phyloP scores from a whole-genome alignment of 345 rosid species.

The Anastatica hierochuntica region DNA sequence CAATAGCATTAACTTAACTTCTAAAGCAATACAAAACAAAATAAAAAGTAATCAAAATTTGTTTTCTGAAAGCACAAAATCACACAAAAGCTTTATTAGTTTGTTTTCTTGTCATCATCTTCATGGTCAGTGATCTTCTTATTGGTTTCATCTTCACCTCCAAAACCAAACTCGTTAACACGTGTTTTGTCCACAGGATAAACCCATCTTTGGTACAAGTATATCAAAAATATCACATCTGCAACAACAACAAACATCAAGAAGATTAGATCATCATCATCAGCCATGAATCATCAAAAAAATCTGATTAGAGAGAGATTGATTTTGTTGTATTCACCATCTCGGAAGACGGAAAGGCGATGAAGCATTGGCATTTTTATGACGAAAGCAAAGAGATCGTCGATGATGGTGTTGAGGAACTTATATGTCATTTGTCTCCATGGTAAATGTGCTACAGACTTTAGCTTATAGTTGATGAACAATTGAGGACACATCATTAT shows the following conservation, averaged over 20 bases:
- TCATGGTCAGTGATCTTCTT: slow-evolving; percentile 20
- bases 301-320: not conserved
- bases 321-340: slow-evolving; percentile 40
- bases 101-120: slow-evolving; percentile 62
- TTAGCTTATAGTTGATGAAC: slow-evolving; percentile 89
- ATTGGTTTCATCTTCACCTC: slow-evolving; percentile 66
- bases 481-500: slow-evolving; percentile 98
- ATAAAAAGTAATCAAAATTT: too few species aligned
- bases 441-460: slow-evolving; percentile 94
- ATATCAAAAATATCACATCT: slow-evolving; percentile 86
- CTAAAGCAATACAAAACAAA: too few species aligned
- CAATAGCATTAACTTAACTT: too few species aligned
- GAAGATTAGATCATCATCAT: slow-evolving; percentile 2
- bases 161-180: slow-evolving; percentile 89
- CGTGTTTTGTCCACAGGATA: slow-evolving; percentile 94
- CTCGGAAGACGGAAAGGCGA: slow-evolving; percentile 93
- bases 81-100: too few species aligned
- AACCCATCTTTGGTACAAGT: slow-evolving; percentile 79
- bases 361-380: slow-evolving; percentile 94
- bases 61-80: too few species aligned
- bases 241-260: slow-evolving; percentile 23
- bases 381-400: slow-evolving; percentile 96
- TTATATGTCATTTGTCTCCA: slow-evolving; percentile 99
- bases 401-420: slow-evolving; percentile 93
- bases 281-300: not conserved